A percentile compares a stretch with the other conserved stretches of the same genome.
phyloP scores from a whole-genome alignment of 2,329 filamentous ascomycete species.

The Phoma sp. region DNA sequence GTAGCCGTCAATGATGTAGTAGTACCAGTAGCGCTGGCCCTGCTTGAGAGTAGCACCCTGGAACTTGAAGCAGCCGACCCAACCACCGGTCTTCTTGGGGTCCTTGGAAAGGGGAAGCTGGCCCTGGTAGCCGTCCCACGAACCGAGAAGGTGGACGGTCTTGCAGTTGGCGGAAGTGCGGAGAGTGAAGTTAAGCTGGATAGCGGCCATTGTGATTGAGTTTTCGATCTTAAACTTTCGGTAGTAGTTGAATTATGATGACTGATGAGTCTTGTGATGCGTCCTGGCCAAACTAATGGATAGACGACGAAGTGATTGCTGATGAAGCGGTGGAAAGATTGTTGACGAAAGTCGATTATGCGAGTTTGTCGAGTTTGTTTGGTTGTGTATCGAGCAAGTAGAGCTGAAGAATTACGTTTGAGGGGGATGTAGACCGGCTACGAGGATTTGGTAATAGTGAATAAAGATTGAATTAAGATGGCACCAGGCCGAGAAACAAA shows the following conservation, averaged over 20 bases:
- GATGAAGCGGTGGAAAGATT: conserved; percentile 43
- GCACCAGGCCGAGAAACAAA: conserved; percentile 59
- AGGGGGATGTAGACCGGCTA: conserved; percentile 53
- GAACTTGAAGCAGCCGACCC: conserved; percentile 97
- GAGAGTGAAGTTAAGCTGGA: conserved; percentile 95
- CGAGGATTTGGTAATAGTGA: conserved; percentile 48
- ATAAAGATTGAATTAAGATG: conserved; percentile 46
- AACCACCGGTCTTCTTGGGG: conserved; percentile 85
- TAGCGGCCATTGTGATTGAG: conserved; percentile 73
- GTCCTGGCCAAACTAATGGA: conserved; percentile 49
- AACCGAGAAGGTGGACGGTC: conserved; percentile 95
- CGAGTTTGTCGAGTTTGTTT: conserved; percentile 38
- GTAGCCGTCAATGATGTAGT: conserved; percentile 99
- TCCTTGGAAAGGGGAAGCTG: conserved; percentile 96
- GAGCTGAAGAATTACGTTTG: conserved; percentile 55
- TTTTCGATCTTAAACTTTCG: conserved; percentile 33
- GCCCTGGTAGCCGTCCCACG: conserved; percentile 96
- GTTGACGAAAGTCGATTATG: conserved; percentile 35
- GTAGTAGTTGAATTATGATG: conserved; percentile 35
- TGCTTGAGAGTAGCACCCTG: conserved; percentile 84
- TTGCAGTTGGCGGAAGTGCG: conserved; percentile 96
- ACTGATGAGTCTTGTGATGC: conserved; percentile 32
- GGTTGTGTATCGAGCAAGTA: conserved; percentile 56
- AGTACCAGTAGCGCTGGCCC: conserved; percentile 98
- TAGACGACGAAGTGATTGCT: conserved; percentile 44